Percentiles rank a stretch among this genome's conserved stretches.
These are phyloP conservation scores for Westerdykella sp. DNA, from an alignment of 2,329 filamentous ascomycete genomes.

Conservation along the genomic window DNA sequence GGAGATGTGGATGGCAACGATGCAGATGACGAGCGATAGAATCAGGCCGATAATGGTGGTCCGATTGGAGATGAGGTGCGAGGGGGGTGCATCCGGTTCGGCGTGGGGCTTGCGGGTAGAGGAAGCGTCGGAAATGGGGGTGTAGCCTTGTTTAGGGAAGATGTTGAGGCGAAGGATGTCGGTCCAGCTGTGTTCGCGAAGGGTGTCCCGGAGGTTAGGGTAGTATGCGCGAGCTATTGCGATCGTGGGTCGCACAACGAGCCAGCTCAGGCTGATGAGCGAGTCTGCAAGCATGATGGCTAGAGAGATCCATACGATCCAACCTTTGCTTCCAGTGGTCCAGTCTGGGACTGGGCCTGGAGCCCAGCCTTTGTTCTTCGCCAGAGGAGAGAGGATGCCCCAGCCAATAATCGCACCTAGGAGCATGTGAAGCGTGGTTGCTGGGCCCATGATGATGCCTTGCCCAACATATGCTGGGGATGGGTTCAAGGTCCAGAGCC, in stretches of 20 bases:
- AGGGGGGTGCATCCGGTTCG: slow-evolving; percentile 68
- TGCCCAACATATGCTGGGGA: slow-evolving; percentile 97
- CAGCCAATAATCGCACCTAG: slow-evolving; percentile 84
- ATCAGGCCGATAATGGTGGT: slow-evolving; percentile 70
- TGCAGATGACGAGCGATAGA: slow-evolving; percentile 70
- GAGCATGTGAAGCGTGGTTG: slow-evolving; percentile 93
- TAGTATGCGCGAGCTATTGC: slow-evolving; percentile 40
- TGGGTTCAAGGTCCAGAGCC: slow-evolving; percentile 95
- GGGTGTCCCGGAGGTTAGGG: slow-evolving; percentile 22
- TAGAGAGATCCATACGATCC: slow-evolving; percentile 95
- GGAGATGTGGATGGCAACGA: slow-evolving; percentile 71
- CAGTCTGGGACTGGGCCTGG: slow-evolving; percentile 80
- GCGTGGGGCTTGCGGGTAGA: slow-evolving; percentile 28
- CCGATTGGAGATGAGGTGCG: slow-evolving; percentile 70
- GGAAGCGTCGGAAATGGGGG: slow-evolving; percentile 28
- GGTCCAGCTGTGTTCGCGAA: slow-evolving; percentile 32
- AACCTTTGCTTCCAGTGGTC: slow-evolving; percentile 90
- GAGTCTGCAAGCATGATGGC: slow-evolving; percentile 97
- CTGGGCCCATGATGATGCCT: slow-evolving; percentile 96
- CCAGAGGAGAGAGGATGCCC: slow-evolving; percentile 82
- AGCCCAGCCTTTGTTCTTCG: slow-evolving; percentile 82
- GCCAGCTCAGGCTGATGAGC: slow-evolving; percentile 76
- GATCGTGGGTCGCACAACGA: slow-evolving; percentile 60
- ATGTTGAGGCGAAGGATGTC: slow-evolving; percentile 30
- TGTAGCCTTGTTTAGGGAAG: slow-evolving; percentile 36